phyloP scores from a whole-genome alignment of 1,284 basidiomycete genomes.

The Heterobasidion occidentale region DNA sequence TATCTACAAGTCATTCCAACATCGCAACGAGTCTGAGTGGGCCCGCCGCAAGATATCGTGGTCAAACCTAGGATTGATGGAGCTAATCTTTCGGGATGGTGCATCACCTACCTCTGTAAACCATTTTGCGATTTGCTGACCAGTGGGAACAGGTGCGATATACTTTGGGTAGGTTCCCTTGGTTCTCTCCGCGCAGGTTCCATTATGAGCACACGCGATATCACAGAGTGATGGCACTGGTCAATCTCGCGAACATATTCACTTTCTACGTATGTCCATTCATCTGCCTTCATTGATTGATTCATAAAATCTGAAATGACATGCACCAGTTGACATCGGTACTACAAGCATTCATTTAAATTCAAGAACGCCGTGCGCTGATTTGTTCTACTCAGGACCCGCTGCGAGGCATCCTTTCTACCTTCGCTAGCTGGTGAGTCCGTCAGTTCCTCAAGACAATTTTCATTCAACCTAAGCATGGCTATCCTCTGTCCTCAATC shows the following conservation, averaged over 20 bases:
- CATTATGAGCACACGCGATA: not conserved
- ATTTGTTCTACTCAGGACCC: slow-evolving; percentile 14
- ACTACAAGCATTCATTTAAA: not conserved
- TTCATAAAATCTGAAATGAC: not conserved
- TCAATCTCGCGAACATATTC: slow-evolving; percentile 20
- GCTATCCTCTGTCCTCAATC: not conserved
- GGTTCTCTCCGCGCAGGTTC: not conserved
- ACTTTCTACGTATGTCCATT: slow-evolving; percentile 24
- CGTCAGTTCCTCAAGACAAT: not conserved
- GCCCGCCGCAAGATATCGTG: not conserved
- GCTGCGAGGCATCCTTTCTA: slow-evolving; percentile 20
- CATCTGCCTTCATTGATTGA: not conserved
- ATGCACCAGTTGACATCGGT: not conserved
- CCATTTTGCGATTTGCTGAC: not conserved
- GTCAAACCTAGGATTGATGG: slow-evolving; percentile 12
- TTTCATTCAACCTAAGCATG: too few species aligned
- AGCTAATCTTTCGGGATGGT: slow-evolving; percentile 22
- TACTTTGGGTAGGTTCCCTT: slow-evolving; percentile 22
- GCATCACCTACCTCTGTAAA: not conserved
- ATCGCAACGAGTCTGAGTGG: not conserved
- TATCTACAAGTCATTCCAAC: slow-evolving; percentile 16
- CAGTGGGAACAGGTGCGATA: slow-evolving; percentile 16
- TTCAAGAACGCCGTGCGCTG: too few species aligned
- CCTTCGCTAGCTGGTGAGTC: slow-evolving; percentile 18
- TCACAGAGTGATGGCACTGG: slow-evolving; percentile 24